phyloP scores from a whole-genome alignment of 768 basidiomycete genomes.

The Mrakia blollopis region DNA sequence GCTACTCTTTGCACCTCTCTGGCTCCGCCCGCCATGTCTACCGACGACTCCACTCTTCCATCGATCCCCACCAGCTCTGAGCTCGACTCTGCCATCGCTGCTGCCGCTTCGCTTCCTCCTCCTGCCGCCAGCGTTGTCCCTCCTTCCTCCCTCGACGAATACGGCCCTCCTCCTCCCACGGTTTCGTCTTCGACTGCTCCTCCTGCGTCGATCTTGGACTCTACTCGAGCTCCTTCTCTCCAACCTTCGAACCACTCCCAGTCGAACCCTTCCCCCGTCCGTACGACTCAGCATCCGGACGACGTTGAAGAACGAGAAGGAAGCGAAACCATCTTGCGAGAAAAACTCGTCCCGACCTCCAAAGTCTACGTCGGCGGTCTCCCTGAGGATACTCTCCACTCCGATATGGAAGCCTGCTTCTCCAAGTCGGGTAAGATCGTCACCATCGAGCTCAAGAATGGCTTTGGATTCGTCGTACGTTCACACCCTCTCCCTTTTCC shows the following conservation, averaged over 20 bases:
- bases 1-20: too few relatives aligned
- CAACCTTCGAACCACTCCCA: neutral
- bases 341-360: conserved; percentile 59
- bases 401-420: conserved; percentile 79
- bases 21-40: neutral
- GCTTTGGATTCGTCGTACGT: conserved; percentile 50
- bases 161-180: neutral
- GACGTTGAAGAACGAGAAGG: neutral
- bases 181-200: neutral
- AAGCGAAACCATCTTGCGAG: neutral
- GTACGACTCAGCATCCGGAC: neutral
- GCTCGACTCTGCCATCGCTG: neutral
- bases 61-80: neutral
- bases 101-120: neutral
- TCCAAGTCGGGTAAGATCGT: conserved; percentile 72
- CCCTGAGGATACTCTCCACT: conserved; percentile 77
- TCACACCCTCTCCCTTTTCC: neutral
- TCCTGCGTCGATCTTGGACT: neutral
- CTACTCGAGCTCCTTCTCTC: neutral
- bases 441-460: conserved; percentile 79
- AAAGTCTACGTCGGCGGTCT: conserved; percentile 89
- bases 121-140: neutral
- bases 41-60: neutral
- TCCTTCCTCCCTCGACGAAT: neutral
- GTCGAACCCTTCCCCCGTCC: neutral